A percentile compares a stretch with the other conserved stretches of the same genome.
Evolutionary conservation across 345 rosid species (phyloP).

Genomic region (Punica granatum): DNA sequence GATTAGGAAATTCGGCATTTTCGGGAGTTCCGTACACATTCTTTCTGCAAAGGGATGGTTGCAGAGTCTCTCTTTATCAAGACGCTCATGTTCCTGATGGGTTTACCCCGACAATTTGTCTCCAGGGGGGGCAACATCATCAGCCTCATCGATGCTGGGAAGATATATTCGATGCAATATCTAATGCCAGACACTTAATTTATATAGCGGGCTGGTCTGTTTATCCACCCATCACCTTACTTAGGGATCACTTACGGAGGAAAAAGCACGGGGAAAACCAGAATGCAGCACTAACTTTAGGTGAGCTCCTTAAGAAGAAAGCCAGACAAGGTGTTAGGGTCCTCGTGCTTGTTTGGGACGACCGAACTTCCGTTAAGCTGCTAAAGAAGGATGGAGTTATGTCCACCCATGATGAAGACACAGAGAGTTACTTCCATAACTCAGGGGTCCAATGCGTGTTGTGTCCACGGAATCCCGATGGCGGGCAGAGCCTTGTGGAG

Average conservation of each 20-base stretch:
- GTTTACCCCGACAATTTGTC: slow-evolving; percentile 23
- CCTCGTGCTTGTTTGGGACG: slow-evolving; percentile 61
- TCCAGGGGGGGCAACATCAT: slow-evolving; percentile 24
- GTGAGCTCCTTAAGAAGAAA: slow-evolving; percentile 45
- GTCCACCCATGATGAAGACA: slow-evolving; percentile 57
- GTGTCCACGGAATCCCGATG: slow-evolving; percentile 47
- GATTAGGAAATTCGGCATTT: slow-evolving; percentile 30
- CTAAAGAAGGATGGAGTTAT: slow-evolving; percentile 46
- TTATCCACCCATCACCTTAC: slow-evolving; percentile 28
- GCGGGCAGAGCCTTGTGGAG: slow-evolving; percentile 26
- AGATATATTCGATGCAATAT: slow-evolving; percentile 41
- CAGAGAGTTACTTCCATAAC: slow-evolving; percentile 28
- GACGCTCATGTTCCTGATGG: slow-evolving; percentile 42
- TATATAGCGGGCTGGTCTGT: slow-evolving; percentile 56
- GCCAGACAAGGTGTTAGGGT: slow-evolving; percentile 43
- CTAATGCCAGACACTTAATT: slow-evolving; percentile 38
- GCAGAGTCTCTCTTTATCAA: slow-evolving; percentile 46
- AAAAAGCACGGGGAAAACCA: slow-evolving; percentile 22
- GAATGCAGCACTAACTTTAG: slow-evolving; percentile 18
- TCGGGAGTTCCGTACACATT: slow-evolving; percentile 44
- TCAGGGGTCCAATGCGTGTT: slow-evolving; percentile 39
- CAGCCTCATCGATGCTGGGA: slow-evolving; percentile 41
- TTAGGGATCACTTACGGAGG: slow-evolving; percentile 32
- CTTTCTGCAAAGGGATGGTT: slow-evolving; percentile 34
- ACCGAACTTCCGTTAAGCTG: slow-evolving; percentile 38